phyloP scores from a whole-genome alignment of 306 rosid species.

The Prunus kanzakura region DNA sequence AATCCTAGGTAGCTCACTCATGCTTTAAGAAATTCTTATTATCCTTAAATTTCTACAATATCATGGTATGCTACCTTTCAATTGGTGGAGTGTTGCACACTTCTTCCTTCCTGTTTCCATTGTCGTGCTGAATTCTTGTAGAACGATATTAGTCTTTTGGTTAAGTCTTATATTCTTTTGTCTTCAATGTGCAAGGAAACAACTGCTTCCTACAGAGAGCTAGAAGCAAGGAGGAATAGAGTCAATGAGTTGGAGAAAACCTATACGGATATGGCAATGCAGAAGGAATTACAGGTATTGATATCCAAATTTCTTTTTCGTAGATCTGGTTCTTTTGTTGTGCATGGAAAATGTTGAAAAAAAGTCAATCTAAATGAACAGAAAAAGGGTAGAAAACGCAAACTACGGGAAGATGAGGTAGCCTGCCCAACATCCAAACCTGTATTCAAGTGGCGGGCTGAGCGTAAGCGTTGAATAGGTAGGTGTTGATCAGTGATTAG shows the following conservation, averaged over 20 bases:
- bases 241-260: constrained; percentile 60
- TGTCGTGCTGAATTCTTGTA: background rate
- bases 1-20: background rate
- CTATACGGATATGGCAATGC: constrained; percentile 64
- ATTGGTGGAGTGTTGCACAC: background rate
- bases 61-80: background rate
- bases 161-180: background rate
- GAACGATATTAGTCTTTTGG: background rate
- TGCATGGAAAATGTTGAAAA: background rate
- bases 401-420: constrained; percentile 72
- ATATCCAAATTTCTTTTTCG: constrained; percentile 9
- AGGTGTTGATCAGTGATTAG: background rate
- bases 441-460: constrained; percentile 74
- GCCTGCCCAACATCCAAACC: constrained; percentile 51
- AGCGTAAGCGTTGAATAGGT: constrained; percentile 58
- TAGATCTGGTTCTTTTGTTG: background rate
- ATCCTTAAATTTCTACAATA: background rate
- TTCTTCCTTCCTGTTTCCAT: background rate
- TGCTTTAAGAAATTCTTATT: background rate
- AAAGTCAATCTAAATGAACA: constrained; percentile 8
- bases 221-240: constrained; percentile 68
- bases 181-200: constrained; percentile 41
- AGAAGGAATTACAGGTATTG: constrained; percentile 73
- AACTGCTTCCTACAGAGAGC: constrained; percentile 48
- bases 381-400: constrained; percentile 72